phyloP scores from a whole-genome alignment of 495 filamentous ascomycete species.

The Penicillium nucicola region DNA sequence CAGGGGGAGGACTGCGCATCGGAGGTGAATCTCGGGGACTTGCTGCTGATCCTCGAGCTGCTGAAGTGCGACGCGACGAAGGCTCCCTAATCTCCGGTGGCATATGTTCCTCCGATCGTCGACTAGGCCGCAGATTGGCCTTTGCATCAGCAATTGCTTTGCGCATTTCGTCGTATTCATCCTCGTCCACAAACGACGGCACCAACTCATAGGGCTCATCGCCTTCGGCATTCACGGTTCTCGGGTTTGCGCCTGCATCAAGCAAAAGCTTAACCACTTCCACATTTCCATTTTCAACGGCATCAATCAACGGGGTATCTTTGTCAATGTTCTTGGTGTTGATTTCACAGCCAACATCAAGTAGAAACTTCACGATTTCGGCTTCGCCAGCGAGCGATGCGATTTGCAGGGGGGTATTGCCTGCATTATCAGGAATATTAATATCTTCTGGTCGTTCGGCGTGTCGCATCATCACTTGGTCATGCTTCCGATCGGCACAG shows the following conservation, averaged over 20 bases:
- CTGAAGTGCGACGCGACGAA: constrained; percentile 63
- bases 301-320: constrained; percentile 93
- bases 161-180: constrained; percentile 60
- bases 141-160: constrained; percentile 46
- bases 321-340: constrained; percentile 78
- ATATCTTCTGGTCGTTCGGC: constrained; percentile 80
- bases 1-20: constrained; percentile 47
- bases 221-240: constrained; percentile 79
- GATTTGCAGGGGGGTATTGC: constrained; percentile 90
- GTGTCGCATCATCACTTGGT: constrained; percentile 63
- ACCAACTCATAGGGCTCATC: constrained; percentile 84
- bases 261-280: constrained; percentile 86
- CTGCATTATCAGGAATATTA: constrained; percentile 86
- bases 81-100: constrained; percentile 51
- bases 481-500: constrained; percentile 72
- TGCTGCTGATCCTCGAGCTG: constrained; percentile 32
- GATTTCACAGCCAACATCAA: constrained; percentile 77
- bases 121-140: constrained; percentile 42
- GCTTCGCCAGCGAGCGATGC: constrained; percentile 79
- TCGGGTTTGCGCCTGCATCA: constrained; percentile 82
- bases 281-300: constrained; percentile 88
- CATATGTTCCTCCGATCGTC: constrained; percentile 61
- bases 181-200: constrained; percentile 65
- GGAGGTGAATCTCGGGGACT: constrained; percentile 66
- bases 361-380: constrained; percentile 68